Evolutionary conservation across 208 protist genomes (phyloP), one percentile per base, ranked within the genome.

Genomic region (Acanthamoeba triangularis): DNA sequence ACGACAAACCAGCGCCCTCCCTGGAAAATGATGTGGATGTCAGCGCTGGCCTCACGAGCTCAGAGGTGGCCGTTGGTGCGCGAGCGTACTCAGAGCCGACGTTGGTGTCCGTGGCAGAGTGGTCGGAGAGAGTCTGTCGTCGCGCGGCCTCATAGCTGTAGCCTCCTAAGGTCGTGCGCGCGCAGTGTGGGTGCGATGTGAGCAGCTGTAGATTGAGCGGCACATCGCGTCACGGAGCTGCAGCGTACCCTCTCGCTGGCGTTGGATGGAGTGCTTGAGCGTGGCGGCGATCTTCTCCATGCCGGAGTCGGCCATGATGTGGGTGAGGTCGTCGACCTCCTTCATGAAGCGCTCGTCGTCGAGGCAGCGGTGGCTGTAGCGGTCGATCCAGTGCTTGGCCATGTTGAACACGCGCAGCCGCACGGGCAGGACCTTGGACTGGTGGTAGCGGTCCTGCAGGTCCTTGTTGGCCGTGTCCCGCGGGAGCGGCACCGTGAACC

Each of bases 341-440:
- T 30, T 18, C 35, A 92, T 72, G 85, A 92, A 92, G 44, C 25
- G 41, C 49, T 92, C 61, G 49, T 92, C 85, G 6, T 72, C 54
- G 33, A 72, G 41, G 35, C 85, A 92, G 11, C 63, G 41, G 35
- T 92, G 61, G 61, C 35, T 59, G 63, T 92, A 87, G 44, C 78
- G 44, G 44, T 91, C 84, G 44, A 91, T 69, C 84, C 49, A 69
- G 56, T 91, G 44, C 84, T 91, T 91, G 84, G 52, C 44, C 44
- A 91, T 67, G 44, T 91, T 91, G 84, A 91, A 91, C 37, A 91
- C 84, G 33, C 84, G 44, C 25, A 91, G 56, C 20, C 84, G 84
- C 44, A 91, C 84, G 7, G 84, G 84, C 44, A 72, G 44, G 33
- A 91, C 84, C 56, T 91, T 61, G 13, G 44, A 47, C 56, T 72